Base-by-base conservation (phyloP, 768 basidiomycete species). In the Pulveroboletus sp. region DNA sequence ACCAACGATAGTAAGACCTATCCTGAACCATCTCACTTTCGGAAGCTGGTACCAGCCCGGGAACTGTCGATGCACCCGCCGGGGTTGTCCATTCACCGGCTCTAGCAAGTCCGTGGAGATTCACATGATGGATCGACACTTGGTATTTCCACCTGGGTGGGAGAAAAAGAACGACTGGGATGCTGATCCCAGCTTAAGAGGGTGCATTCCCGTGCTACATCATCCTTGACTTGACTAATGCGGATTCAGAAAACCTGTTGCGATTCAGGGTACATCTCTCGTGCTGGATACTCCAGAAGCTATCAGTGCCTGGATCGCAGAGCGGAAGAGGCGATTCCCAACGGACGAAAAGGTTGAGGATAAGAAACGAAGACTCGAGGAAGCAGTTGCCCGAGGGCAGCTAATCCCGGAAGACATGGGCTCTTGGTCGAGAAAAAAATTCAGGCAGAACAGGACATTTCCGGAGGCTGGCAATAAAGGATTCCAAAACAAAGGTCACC, bases 51-150 rank as follows among this genome's bases (percentile, higher is more conserved):
- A 84, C 60, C 82, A 81, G 49, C 62, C 80, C 36, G 89, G 89
- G 5, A 76, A 72, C 56, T 64, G 56, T 54, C 76, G 77, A 47
- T 91, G 89, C 63, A 75, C 77, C 8, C 74, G 84, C 57, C 73
- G 69, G 38, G 75, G 75, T n/a, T 93, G 90, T 63, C 57, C 64
- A 6, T 93, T 89, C 58, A 71, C 71, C 35, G 89, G 86, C 31
- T 84, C 88, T 4, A 70, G 73, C 36, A 87, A 88, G 62, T 71
- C 80, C 24, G 79, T 91, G 14, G 85, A 91, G 65, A 75, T 72
- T 27, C 91, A 93, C 61, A 85, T 82, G 82, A 92, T 91, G 89
- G 90, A 92, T 58, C 76, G 89, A n/a, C 90, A 93, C 65, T 74
- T 93, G 38, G 81, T 92, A 41, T 90, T 81, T 56, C 90, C 91